Evolutionary conservation across 805 yeast genomes (phyloP), one percentile per base, ranked within the genome.

Genomic region (Maudiozyma barnettii): DNA sequence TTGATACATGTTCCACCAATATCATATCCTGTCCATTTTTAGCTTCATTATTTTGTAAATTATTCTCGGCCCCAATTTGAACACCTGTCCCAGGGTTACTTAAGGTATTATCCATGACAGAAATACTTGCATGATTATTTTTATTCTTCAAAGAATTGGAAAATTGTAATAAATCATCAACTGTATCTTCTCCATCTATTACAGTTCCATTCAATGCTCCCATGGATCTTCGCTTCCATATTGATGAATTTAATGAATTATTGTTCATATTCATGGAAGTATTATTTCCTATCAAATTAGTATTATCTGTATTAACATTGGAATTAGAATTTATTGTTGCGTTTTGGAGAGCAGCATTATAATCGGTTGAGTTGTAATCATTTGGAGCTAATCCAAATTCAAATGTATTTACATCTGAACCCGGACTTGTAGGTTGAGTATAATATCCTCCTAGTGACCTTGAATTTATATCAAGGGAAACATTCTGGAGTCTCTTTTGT

Each of bases 341-440:
- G 19, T 21, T 37, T 20, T 37, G 21, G 14, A 37, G 19, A 1
- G n/a, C 40, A 4, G 23, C 5, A 39, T 45, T 45, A 31, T 30
- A 41, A 7, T 44, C 43, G 21, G 35, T 42, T 12, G 19, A 13
- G 5, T 18, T 13, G 8, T 45, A 36, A 39, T 45, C 48, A 21
- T 31, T 42, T 8, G 36, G 26, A 7, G 42, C 8, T 5, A 33
- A 21, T 8, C 31, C n/a, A 19, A 46, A 42, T 35, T 44, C 41
- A 31, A 48, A 48, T 2, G 45, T 29, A 19, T 36, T 41, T 8
- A 43, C 45, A 35, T 39, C 43, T 2, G 45, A 39, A 5, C 56
- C 54, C 12, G 66, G 65, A 48, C 64, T 60, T 13, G 64, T 58
- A 5, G 66, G 65, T 37, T 60, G 64, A 19, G 65, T 59, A 48